Conservation (phyloP, 139 green algal species). For the Eudorina sp. region DNA sequence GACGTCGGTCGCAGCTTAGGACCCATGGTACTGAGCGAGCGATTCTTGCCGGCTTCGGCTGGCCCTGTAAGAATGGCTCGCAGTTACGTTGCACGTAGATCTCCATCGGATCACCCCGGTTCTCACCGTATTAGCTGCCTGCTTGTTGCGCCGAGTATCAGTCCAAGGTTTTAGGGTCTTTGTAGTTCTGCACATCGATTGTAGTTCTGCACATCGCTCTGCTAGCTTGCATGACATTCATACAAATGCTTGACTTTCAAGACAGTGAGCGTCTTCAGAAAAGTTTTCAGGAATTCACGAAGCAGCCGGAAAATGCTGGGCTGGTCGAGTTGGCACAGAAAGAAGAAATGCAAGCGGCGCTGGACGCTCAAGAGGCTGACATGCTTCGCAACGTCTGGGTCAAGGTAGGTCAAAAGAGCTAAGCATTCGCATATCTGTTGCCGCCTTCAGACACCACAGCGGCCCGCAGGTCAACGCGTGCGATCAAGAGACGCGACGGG, state of each 20-base stretch:
- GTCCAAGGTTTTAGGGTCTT: not conserved
- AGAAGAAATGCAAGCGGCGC: slow-evolving; percentile 7
- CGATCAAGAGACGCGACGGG: not conserved
- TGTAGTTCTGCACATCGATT: not conserved
- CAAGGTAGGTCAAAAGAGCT: not conserved
- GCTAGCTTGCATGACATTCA: too few relatives aligned
- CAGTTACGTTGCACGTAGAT: too few relatives aligned
- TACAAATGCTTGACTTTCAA: slow-evolving; percentile 2
- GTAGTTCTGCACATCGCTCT: not conserved
- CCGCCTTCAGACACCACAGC: too few relatives aligned
- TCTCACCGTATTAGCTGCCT: too few relatives aligned
- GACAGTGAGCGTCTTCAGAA: not conserved
- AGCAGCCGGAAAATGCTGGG: not conserved
- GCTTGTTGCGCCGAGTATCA: too few relatives aligned
- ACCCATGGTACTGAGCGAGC: not conserved
- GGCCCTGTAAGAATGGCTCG: slow-evolving; percentile 9
- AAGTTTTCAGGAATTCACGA: slow-evolving; percentile 14
- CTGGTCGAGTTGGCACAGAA: slow-evolving; percentile 11
- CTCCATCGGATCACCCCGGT: too few relatives aligned
- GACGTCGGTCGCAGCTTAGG: too few relatives aligned
- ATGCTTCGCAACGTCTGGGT: not conserved
- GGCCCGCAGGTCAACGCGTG: too few relatives aligned
- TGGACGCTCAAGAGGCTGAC: not conserved
- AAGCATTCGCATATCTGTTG: too few relatives aligned
- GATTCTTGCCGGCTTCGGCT: not conserved